Evolutionary conservation across 164 flowering plant genomes (phyloP).

Genomic region (Buxus sempervirens): DNA sequence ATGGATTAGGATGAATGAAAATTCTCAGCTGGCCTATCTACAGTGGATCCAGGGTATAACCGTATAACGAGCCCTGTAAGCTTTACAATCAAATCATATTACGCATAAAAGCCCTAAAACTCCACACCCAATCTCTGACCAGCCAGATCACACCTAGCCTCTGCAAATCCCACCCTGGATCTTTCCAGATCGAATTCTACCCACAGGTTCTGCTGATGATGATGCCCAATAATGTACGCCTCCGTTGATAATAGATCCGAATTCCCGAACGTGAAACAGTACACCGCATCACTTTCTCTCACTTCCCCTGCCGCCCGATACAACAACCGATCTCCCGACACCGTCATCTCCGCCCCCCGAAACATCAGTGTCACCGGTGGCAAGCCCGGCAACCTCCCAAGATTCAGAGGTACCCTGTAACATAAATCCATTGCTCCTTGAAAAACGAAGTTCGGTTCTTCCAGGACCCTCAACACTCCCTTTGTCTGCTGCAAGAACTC

Average conservation of each 20-base stretch:
- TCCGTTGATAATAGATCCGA: slow-evolving; percentile 71
- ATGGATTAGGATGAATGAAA: no score
- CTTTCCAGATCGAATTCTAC: slow-evolving; percentile 71
- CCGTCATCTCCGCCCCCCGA: slow-evolving; percentile 71
- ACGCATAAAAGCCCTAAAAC: not conserved
- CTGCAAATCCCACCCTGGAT: slow-evolving; percentile 66
- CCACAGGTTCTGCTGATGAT: slow-evolving; percentile 88
- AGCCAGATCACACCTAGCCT: slow-evolving; percentile 63
- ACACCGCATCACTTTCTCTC: slow-evolving; percentile 43
- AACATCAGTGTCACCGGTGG: slow-evolving; percentile 68
- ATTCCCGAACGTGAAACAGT: slow-evolving; percentile 83
- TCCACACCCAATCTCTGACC: slow-evolving; percentile 39
- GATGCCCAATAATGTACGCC: slow-evolving; percentile 76
- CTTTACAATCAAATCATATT: not conserved
- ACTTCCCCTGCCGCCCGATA: slow-evolving; percentile 51
- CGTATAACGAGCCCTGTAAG: not conserved
- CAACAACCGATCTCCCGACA: slow-evolving; percentile 52
- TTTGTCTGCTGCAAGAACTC: slow-evolving; percentile 58
- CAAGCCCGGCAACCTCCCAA: slow-evolving; percentile 26
- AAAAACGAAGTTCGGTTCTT: slow-evolving; percentile 57
- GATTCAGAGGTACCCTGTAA: slow-evolving; percentile 32
- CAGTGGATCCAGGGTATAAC: not conserved
- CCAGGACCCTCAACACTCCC: slow-evolving; percentile 29
- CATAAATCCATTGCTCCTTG: slow-evolving; percentile 86
- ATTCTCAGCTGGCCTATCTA: no score